Evolutionary conservation across 2,329 filamentous ascomycete species (phyloP).

Genomic region (Orbilia javanica): DNA sequence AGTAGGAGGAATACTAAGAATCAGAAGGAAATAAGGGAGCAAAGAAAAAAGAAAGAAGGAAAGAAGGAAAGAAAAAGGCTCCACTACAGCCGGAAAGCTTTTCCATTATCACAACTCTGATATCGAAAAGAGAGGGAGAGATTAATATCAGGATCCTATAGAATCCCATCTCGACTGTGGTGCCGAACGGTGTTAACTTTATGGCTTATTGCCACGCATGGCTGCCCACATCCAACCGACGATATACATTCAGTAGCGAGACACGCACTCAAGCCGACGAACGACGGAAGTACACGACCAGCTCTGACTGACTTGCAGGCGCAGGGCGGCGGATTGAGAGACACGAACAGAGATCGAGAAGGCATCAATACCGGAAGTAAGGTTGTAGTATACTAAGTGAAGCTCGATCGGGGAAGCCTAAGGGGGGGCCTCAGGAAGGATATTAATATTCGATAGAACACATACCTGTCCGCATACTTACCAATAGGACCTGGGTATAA

Average conservation of each 20-base stretch:
- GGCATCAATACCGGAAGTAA: background rate
- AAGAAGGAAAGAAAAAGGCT: background rate
- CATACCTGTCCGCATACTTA: too few species aligned
- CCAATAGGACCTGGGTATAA: too few species aligned
- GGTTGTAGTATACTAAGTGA: too few species aligned
- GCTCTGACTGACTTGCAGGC: background rate
- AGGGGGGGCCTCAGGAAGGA: background rate
- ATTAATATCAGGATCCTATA: constrained; percentile 2
- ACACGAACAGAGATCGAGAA: background rate
- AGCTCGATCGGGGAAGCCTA: too few species aligned
- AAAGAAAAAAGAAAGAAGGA: background rate
- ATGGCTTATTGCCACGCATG: constrained; percentile 19
- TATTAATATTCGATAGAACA: too few species aligned
- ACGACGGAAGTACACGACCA: constrained; percentile 2
- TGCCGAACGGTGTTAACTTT: too few species aligned
- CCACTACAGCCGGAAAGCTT: background rate
- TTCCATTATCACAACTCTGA: background rate
- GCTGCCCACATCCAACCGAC: constrained; percentile 18
- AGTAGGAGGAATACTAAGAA: background rate
- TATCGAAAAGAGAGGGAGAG: background rate
- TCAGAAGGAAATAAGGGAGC: background rate
- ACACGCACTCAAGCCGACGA: constrained; percentile 8
- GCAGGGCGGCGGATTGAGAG: background rate
- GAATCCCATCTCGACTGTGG: constrained; percentile 4
- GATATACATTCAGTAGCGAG: constrained; percentile 9